Evolutionary conservation across 352 stramenopile species (phyloP), one percentile per base, ranked within the genome.

Genomic region (Globisporangium cederbergense): DNA sequence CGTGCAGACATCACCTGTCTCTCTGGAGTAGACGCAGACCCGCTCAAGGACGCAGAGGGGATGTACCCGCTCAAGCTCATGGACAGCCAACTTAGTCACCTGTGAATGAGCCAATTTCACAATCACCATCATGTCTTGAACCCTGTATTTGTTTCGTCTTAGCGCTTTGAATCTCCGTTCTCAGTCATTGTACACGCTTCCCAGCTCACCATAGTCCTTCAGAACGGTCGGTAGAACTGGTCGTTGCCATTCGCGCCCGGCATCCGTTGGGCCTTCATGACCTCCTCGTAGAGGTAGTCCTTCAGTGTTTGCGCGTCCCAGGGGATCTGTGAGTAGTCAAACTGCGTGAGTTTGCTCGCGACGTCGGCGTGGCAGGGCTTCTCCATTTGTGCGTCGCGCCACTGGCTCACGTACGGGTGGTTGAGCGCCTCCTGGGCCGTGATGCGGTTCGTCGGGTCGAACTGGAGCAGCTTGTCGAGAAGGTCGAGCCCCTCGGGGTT

Each of bases 371-470:
- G 65, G 46, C 84, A 93, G 14, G 75, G 72, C 54, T 75, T 58
- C 62, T 95, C 86, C 53, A 93, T 60, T 30, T 75, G 66, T n/a
- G 67, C 25, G 42, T 95, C 80, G 0, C 87, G 81, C 82, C 87
- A 95, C 58, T 85, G 79, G 56, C 78, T 89, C 73, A 98, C 79
- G 65, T 98, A 98, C 51, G 89, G 88, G 55, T 98, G 91, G 38
- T 91, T 70, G 14, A 98, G 69, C 4, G 91, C 91, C 53, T 97
- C 83, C 0, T 69, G 66, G 0, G 86, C 83, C 4, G 88, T 95
- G 69, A 97, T 97, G 34, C 91, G 89, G 34, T 94, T 79, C 11
- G 75, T 81, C 11, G 89, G 90, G 53, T 97, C 87, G 54, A 97
- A 97, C 64, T 92, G 84, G 30, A 97, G 76, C 62, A 97, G 64